Conservation (phyloP, 352 stramenopile species). For the Pythium diclinum region DNA sequence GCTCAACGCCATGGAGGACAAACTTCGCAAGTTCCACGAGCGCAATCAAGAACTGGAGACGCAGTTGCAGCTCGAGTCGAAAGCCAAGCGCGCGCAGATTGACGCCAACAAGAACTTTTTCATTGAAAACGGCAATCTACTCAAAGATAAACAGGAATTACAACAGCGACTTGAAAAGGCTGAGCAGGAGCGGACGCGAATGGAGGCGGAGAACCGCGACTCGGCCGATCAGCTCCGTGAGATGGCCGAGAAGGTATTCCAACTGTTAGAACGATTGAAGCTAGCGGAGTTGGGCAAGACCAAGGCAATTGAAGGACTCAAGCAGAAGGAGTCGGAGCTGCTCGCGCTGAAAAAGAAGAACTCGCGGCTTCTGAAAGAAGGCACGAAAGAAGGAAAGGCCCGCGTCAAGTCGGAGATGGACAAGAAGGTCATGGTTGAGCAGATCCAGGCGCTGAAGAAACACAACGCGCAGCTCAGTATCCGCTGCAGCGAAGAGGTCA, state of each 20-base stretch:
- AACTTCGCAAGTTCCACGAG: conserved; percentile 84
- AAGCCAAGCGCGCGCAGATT: conserved; percentile 89
- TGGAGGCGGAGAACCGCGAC: conserved; percentile 95
- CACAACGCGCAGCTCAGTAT: conserved; percentile 92
- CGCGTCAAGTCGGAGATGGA: conserved; percentile 93
- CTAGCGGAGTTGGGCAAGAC: conserved; percentile 95
- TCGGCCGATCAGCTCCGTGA: conserved; percentile 94
- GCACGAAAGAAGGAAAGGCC: conserved; percentile 90
- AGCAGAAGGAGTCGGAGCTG: conserved; percentile 94
- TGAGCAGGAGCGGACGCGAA: conserved; percentile 91
- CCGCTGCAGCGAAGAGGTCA: conserved; percentile 92
- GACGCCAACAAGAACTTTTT: conserved; percentile 93
- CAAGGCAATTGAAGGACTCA: conserved; percentile 93
- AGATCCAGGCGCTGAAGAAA: conserved; percentile 94
- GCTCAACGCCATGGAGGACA: conserved; percentile 88
- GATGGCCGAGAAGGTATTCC: conserved; percentile 97
- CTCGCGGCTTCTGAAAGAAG: conserved; percentile 91
- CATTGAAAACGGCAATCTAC: conserved; percentile 75
- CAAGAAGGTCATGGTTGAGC: conserved; percentile 93
- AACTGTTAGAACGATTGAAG: conserved; percentile 95
- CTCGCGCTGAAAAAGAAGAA: conserved; percentile 95
- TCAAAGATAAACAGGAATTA: conserved; percentile 73
- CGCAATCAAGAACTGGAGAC: conserved; percentile 93
- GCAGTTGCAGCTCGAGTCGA: conserved; percentile 92
- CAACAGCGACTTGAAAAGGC: conserved; percentile 85